A percentile compares a stretch with the other conserved stretches of the same genome.
Conservation (phyloP, 768 basidiomycete genomes). For the Phylloporus sp. region DNA sequence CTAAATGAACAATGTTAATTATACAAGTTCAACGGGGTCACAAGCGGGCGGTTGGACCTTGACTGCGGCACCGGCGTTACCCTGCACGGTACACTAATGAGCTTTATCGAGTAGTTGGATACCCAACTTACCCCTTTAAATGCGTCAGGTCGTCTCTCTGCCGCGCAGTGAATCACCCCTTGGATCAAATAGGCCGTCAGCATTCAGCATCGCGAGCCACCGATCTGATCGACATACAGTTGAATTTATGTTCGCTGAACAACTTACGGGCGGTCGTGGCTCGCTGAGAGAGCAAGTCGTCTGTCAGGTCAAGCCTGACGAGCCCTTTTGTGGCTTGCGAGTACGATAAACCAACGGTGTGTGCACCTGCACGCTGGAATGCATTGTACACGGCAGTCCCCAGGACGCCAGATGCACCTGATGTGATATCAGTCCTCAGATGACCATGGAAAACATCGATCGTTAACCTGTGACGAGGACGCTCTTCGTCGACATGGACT, state of each 20-base stretch:
- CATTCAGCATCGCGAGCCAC: neutral
- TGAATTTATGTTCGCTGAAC: slow-evolving; percentile 57
- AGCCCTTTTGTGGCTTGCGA: slow-evolving; percentile 56
- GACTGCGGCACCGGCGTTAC: slow-evolving; percentile 64
- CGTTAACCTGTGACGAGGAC: slow-evolving; percentile 54
- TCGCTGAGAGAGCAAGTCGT: slow-evolving; percentile 33
- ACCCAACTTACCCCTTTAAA: slow-evolving; percentile 69
- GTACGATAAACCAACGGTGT: slow-evolving; percentile 69
- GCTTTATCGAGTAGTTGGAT: neutral
- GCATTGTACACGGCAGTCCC: slow-evolving; percentile 74
- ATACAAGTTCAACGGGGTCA: neutral
- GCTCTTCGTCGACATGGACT: slow-evolving; percentile 35
- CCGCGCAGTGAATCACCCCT: slow-evolving; percentile 95
- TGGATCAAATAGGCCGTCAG: slow-evolving; percentile 10
- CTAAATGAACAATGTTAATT: slow-evolving; percentile 34
- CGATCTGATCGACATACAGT: slow-evolving; percentile 49
- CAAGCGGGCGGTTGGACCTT: slow-evolving; percentile 39
- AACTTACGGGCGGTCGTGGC: slow-evolving; percentile 45
- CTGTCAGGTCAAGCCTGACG: slow-evolving; percentile 64
- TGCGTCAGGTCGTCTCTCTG: slow-evolving; percentile 89
- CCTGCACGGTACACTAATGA: neutral
- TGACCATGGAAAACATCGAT: neutral
- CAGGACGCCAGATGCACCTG: slow-evolving; percentile 90
- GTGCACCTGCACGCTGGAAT: slow-evolving; percentile 45
- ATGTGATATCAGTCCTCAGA: slow-evolving; percentile 9